These are phyloP conservation scores for Alternaria sp. DNA, from an alignment of 2,329 filamentous ascomycete genomes.

Conservation along the genomic window DNA sequence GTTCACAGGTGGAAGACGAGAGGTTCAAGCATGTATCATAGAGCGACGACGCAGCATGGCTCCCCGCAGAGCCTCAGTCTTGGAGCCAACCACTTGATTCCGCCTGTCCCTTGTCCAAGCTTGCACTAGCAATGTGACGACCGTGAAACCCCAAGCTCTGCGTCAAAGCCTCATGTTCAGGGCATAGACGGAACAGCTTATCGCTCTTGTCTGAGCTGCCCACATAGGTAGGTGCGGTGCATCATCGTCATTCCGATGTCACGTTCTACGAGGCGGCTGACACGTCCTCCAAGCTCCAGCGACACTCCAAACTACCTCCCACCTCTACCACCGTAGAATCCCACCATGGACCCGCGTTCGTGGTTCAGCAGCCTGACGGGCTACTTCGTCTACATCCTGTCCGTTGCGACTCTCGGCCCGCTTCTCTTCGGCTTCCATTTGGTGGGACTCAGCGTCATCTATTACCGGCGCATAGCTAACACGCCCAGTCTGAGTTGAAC, in stretches of 20 bases:
- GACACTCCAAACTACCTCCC: background rate
- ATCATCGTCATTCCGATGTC: slow-evolving; percentile 21
- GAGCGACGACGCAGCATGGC: slow-evolving; percentile 2
- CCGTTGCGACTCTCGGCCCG: slow-evolving; percentile 82
- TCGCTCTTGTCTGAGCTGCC: slow-evolving; percentile 1
- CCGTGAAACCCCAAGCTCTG: background rate
- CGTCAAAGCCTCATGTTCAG: background rate
- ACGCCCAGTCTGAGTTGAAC: slow-evolving; percentile 83
- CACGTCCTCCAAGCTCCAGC: slow-evolving; percentile 6
- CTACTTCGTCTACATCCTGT: slow-evolving; percentile 79
- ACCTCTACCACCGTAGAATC: slow-evolving; percentile 17
- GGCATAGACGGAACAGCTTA: background rate
- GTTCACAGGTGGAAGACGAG: background rate
- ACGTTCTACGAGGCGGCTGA: slow-evolving; percentile 14
- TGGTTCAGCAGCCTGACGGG: slow-evolving; percentile 66
- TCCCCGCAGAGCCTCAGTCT: slow-evolving; percentile 17
- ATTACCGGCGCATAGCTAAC: slow-evolving; percentile 26
- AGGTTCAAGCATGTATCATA: background rate
- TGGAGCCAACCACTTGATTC: background rate
- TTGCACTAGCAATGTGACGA: background rate
- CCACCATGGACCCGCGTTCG: slow-evolving; percentile 48
- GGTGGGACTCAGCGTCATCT: slow-evolving; percentile 58
- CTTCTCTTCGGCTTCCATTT: slow-evolving; percentile 95
- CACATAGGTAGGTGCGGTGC: slow-evolving; percentile 18
- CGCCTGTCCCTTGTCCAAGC: background rate